A percentile compares a stretch with the other conserved stretches of the same genome.
Evolutionary conservation across 495 filamentous ascomycete genomes (phyloP).

Genomic region (Chaetomium fimeti): DNA sequence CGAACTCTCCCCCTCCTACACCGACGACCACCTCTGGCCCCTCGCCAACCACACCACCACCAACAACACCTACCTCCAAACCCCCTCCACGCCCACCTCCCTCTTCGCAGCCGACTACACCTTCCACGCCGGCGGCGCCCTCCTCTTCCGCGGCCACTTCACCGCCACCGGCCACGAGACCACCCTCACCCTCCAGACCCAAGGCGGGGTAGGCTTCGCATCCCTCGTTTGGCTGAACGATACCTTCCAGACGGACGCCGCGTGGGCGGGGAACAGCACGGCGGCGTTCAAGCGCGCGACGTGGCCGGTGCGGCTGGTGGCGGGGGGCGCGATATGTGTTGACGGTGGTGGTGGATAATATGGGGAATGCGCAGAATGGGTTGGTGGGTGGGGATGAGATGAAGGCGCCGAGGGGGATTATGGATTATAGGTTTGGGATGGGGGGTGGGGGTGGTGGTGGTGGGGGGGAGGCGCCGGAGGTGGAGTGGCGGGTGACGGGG

Average conservation of each 20-base stretch:
- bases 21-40: conserved; percentile 65
- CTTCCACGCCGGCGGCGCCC: conserved; percentile 66
- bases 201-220: conserved; percentile 64
- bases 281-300: conserved; percentile 50
- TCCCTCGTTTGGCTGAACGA: conserved; percentile 57
- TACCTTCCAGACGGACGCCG: conserved; percentile 54
- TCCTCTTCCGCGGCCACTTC: conserved; percentile 74
- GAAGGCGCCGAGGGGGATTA: conserved; percentile 70
- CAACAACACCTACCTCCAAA: conserved; percentile 53
- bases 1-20: conserved; percentile 60
- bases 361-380: conserved; percentile 67
- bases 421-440: conserved; percentile 54
- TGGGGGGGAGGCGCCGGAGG: conserved; percentile 41
- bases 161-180: conserved; percentile 61
- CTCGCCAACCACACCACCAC: conserved; percentile 54
- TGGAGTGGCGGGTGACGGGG: conserved; percentile 71
- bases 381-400: conserved; percentile 58
- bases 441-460: too few relatives aligned
- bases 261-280: conserved; percentile 52
- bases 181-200: conserved; percentile 54
- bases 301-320: conserved; percentile 55
- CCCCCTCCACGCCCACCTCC: conserved; percentile 59
- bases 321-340: conserved; percentile 58
- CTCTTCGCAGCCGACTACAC: conserved; percentile 74
- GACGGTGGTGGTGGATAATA: conserved; percentile 71